Conservation (phyloP, 2,329 filamentous ascomycete species). For the Eutypella sp. region DNA sequence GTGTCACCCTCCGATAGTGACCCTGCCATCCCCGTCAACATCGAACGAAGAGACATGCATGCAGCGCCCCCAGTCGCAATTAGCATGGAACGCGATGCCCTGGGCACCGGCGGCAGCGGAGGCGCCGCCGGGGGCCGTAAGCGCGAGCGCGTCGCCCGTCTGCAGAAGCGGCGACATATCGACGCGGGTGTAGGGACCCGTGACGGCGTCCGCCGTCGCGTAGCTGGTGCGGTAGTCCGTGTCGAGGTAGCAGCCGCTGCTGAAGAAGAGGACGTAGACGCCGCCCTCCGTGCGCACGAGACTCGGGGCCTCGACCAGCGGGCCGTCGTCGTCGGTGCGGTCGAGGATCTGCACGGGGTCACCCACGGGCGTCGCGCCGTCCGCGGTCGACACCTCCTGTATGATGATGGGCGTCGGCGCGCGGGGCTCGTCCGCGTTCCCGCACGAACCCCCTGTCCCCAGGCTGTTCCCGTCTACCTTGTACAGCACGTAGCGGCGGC, state of each 20-base stretch:
- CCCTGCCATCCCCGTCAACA: constrained; percentile 16
- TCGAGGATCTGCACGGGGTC: constrained; percentile 42
- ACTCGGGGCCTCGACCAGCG: constrained; percentile 58
- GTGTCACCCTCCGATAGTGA: constrained; percentile 6
- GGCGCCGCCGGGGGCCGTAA: constrained; percentile 37
- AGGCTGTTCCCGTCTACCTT: constrained; percentile 62
- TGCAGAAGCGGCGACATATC: constrained; percentile 16
- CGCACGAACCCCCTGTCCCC: constrained; percentile 38
- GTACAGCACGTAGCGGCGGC: constrained; percentile 55
- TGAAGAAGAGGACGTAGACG: constrained; percentile 58
- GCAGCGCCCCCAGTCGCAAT: constrained; percentile 30
- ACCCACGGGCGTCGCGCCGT: constrained; percentile 52
- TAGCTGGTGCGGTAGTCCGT: constrained; percentile 55
- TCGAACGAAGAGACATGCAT: constrained; percentile 29
- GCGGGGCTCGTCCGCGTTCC: constrained; percentile 37
- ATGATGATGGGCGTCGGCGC: constrained; percentile 51
- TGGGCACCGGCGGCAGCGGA: constrained; percentile 27
- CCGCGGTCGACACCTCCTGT: constrained; percentile 40
- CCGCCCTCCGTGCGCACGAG: constrained; percentile 41
- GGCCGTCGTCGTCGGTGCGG: constrained; percentile 40
- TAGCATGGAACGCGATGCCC: constrained; percentile 32
- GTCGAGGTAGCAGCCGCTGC: constrained; percentile 53
- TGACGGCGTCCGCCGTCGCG: constrained; percentile 39
- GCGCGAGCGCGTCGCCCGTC: constrained; percentile 10
- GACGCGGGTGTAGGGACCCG: constrained; percentile 33